Conservation (phyloP, 1,139 yeast species). For the Sugiyamaella neomexicana region DNA sequence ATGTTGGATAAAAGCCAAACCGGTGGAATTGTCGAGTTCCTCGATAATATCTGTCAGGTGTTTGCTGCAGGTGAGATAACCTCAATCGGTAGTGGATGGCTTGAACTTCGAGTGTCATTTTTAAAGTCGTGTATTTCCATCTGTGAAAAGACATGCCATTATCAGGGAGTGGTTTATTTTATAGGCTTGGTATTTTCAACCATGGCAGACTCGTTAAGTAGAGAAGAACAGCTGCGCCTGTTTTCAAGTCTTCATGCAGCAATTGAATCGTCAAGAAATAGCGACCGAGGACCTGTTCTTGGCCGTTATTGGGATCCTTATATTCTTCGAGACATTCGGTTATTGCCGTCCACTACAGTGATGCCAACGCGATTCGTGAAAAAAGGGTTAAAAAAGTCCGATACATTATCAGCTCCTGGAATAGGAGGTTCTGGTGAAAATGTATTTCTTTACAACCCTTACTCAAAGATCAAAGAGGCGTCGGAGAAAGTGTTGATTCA, state of each 20-base stretch:
- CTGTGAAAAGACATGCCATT: conserved; percentile 54
- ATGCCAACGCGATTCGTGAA: conserved; percentile 11
- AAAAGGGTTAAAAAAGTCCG: conserved; percentile 3
- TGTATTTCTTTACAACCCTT: conserved; percentile 47
- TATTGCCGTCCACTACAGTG: conserved; percentile 35
- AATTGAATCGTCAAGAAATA: conserved; percentile 34
- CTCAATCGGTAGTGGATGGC: conserved; percentile 51
- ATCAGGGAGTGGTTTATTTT: conserved; percentile 48
- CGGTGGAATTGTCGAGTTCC: conserved; percentile 27
- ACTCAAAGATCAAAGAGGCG: conserved; percentile 28
- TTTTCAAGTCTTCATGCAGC: conserved; percentile 36
- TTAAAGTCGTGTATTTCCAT: conserved; percentile 56
- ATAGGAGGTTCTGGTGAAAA: not conserved
- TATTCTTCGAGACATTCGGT: conserved; percentile 52
- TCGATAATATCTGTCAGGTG: conserved; percentile 36
- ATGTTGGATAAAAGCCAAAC: conserved; percentile 19
- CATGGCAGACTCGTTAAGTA: conserved; percentile 51
- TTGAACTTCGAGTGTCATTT: conserved; percentile 56
- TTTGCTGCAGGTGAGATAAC: conserved; percentile 38
- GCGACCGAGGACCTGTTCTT: conserved; percentile 30
- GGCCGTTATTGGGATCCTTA: conserved; percentile 69
- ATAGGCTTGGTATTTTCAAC: conserved; percentile 57
- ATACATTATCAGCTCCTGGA: conserved; percentile 1
- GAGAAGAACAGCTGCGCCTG: conserved; percentile 49
- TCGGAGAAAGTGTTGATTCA: conserved; percentile 29